Base-by-base conservation (phyloP, 2,329 filamentous ascomycete species). In the Ambrosiella xylebori region DNA sequence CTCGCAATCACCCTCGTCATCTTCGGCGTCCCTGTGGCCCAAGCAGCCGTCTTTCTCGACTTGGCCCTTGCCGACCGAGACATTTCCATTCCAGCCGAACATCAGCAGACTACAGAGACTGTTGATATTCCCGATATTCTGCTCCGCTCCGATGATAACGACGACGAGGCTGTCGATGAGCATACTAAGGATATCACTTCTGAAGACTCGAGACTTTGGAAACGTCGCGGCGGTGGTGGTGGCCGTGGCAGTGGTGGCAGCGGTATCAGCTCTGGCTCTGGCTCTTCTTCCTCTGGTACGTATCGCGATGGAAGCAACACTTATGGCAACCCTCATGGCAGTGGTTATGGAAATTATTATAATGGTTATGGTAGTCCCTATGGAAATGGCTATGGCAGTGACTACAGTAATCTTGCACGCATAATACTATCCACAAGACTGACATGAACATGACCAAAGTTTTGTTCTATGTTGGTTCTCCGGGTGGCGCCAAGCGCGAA, bases 151-250 rank as follows among this genome's bases (percentile, higher is more conserved):
- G 19, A 51, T 11, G 9, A n/a, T 17, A 17, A 47, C 2, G 44
- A 47, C 44, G 3, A 15, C 44, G 44, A 47, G 2, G 44, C 8
- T 36, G 13, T 51, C 17, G 19, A 36, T 2, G 47, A 51, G 7
- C 2, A 51, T 11, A 19, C 27, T 2, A 8, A 51, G 47, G 35
- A 51, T 17, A 15, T 15, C 7, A 19, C n/a, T 13, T 47, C 44
- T 17, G n/a, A 27, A 27, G 27, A 13, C 19, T 47, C 44, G n/a
- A 13, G 2, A 7, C 19, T 51, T 11, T n/a, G 17, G 47, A 51
- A 51, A 19, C 47, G 78, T 64, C 80, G 80, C 40, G 80, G 80
- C 53, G 80, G 77, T 7, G 69, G 76, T 9, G 76, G 77, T 54
- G 71, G 73, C 15, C 68, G 73, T 59, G 68, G 69, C 13, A 64